These are phyloP conservation scores for Dipodascopsis uninucleata DNA, from an alignment of 805 yeast species.

Conservation along the genomic window DNA sequence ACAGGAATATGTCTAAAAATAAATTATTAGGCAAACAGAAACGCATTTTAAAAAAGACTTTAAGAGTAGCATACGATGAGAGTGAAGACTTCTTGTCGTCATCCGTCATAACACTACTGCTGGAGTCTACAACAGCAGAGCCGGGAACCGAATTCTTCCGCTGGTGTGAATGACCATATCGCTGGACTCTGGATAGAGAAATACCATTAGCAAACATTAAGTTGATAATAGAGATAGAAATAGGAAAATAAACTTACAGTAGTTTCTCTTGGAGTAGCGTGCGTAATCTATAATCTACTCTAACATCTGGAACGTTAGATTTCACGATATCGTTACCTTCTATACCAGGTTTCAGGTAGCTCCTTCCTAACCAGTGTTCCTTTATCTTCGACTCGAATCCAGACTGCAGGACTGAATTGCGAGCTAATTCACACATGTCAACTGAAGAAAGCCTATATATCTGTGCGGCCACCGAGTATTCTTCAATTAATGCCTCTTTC, in stretches of 20 bases:
- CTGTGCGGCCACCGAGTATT: conserved; percentile 97
- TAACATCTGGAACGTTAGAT: conserved; percentile 89
- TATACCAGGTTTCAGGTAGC: conserved; percentile 51
- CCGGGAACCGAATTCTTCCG: neutral
- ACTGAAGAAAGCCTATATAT: conserved; percentile 90
- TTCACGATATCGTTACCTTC: conserved; percentile 86
- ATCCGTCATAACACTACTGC: neutral
- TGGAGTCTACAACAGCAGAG: neutral
- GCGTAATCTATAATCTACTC: conserved; percentile 79
- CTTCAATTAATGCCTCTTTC: conserved; percentile 94
- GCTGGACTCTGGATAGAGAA: conserved; percentile 6
- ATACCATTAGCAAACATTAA: neutral
- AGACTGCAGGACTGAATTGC: conserved; percentile 85
- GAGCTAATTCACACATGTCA: conserved; percentile 96
- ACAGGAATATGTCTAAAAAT: neutral
- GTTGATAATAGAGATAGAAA: neutral
- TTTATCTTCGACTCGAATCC: conserved; percentile 89
- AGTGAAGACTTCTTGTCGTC: conserved; percentile 4
- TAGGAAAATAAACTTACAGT: conserved; percentile 8
- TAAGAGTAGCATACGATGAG: conserved; percentile 3
- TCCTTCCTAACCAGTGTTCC: conserved; percentile 85
- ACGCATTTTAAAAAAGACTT: no score
- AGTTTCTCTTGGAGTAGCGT: conserved; percentile 69
- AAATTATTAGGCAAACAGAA: neutral
- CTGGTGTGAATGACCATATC: conserved; percentile 6